Percentiles rank a stretch among this genome's conserved stretches.
Conservation (phyloP, 169 alveolate species). For the Cystoisospora suis region DNA sequence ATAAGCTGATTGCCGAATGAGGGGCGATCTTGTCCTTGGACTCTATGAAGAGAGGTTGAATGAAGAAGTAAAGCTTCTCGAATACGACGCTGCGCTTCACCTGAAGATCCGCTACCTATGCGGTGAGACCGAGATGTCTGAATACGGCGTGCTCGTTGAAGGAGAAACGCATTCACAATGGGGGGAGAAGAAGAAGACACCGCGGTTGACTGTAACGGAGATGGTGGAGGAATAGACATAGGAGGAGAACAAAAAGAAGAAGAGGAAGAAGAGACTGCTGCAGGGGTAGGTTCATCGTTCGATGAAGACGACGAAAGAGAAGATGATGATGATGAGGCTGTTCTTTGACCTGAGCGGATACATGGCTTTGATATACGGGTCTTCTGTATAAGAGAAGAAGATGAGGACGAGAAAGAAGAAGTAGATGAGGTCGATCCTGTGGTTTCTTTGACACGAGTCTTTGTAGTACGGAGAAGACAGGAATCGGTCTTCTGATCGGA, state of each 20-base stretch:
- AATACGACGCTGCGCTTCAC: neutral
- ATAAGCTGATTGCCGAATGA: neutral
- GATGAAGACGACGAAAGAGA: neutral
- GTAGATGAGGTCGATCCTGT: too few relatives aligned
- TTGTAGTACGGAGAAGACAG: too few relatives aligned
- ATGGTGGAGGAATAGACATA: neutral
- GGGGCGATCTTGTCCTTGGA: neutral
- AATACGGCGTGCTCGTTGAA: constrained; percentile 8
- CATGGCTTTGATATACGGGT: too few relatives aligned
- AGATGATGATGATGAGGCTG: neutral
- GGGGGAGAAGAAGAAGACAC: neutral
- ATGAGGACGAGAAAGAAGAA: too few relatives aligned
- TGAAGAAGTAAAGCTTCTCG: neutral
- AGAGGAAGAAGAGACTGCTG: neutral
- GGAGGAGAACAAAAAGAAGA: neutral
- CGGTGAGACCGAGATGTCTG: neutral
- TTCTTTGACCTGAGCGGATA: neutral
- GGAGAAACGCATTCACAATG: constrained; percentile 6
- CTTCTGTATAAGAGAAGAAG: too few relatives aligned
- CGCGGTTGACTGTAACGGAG: neutral
- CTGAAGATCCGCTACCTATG: neutral
- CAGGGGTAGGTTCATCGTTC: neutral
- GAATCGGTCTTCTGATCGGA: too few relatives aligned
- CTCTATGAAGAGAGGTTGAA: too few relatives aligned
- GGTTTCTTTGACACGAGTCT: too few relatives aligned